Evolutionary conservation across 2,329 filamentous ascomycete genomes (phyloP), one percentile per base, ranked within the genome.

Genomic region (Cladosporium oxysporum): DNA sequence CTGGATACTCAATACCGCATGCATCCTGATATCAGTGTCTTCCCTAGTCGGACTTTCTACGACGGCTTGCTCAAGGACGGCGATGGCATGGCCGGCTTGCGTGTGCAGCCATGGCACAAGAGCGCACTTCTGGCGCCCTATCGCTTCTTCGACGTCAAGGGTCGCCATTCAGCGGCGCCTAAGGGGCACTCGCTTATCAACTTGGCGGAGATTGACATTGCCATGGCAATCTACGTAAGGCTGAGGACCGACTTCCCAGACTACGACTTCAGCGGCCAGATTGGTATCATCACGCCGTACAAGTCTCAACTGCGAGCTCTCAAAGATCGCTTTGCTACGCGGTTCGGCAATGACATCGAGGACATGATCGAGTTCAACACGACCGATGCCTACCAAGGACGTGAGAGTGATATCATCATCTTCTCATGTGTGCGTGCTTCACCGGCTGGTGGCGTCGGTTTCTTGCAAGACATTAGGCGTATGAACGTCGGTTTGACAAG

Each of bases 401-500:
- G 96, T 71, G 95, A 99, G 79, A 95, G 93, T 74, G 95, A 99
- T 76, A 90, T 99, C 69, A 98, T 99, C 78, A 98, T 99, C 69
- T 99, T 99, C 82, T 98, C 95, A 49, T 99, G 96, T 78, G 95
- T 99, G 68, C 90, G 95, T 81, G 94, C 95, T 26, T 94, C 91
- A 33, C 87, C 91, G n/a, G 91, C 90, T 8, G 91, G 91, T n/a
- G 93, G 94, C 73, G 97, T 99, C 75, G 95, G 95, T 84, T 99
- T 99, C 87, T 90, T 99, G 86, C 91, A 92, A 64, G 95, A 99
- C 77, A 97, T 99, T 75, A 89, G 95, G 66, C 94, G 95, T 84
- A 98, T 99, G 96, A 99, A 99, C 78, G 95, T 99, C 74, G 95
- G 95, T 81, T 84, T 99, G 67, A 99, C 95, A 26, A 90, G 95